Evolutionary conservation across 192 early-diverging fungal species (phyloP), one percentile per base, ranked within the genome.

Genomic region (Funneliformis mosseae): DNA sequence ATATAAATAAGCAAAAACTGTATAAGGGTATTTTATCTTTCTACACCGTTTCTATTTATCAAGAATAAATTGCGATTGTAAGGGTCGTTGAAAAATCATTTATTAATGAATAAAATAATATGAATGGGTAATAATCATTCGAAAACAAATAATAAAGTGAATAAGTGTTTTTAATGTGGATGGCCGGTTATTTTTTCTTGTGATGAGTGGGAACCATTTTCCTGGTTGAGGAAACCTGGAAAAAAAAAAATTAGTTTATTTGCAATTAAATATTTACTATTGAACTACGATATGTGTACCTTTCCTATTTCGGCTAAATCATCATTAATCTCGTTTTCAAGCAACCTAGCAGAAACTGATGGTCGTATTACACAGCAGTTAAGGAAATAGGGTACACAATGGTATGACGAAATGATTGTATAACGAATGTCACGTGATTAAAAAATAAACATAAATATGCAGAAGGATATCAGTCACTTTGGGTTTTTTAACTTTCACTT

Each of bases 221-320:
- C 50, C 50, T 55, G 50, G 21, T 55, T 18, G 50, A 18, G 16
- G 50, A 18, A 55, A 55, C 50, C 50, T 55, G 21, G 18, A 1
- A 18, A 55, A 55, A 21, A 55, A 18, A 18, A 55, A 55, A 21
- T 21, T 14, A 5, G 4, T n/a, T n/a, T n/a, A 14, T 55, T 55
- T 16, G 5, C 14, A 18, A 21, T 21, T 18, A 33, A 33, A 33
- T 55, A 55, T 55, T 55, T 55, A 18, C 3, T 21, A 6, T 55
- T 21, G n/a, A n/a, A 21, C 16, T 50, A 16, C 16, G 0, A 16
- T 16, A 5, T 69, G 14, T 9, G 8, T 42, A 69, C 67, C 39
- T 39, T 39, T 28, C 67, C 60, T 42, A 76, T 76, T 76, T 76
- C 74, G 21, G 60, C 55, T 41, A 76, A 62, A 62, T 76, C 74